These are phyloP conservation scores for Cladophialophora exuberans DNA, from an alignment of 2,329 filamentous ascomycete genomes.

Conservation along the genomic window DNA sequence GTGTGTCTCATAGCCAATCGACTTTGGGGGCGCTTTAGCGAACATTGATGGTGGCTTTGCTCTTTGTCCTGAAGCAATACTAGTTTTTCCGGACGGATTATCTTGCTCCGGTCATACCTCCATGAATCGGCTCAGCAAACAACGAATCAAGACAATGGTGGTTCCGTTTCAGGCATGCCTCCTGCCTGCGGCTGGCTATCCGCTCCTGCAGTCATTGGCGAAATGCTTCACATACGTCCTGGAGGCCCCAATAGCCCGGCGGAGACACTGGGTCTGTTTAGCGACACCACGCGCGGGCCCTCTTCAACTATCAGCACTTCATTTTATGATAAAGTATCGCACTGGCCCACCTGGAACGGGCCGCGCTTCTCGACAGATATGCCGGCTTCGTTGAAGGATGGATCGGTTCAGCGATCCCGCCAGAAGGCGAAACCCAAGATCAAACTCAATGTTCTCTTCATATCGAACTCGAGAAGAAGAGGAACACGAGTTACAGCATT, in stretches of 20 bases:
- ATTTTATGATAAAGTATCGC: slow-evolving; percentile 1
- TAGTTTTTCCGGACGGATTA: slow-evolving; percentile 5
- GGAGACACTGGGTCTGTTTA: background rate
- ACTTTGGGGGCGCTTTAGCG: background rate
- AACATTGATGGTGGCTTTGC: background rate
- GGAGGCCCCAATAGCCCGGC: background rate
- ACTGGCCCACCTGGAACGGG: background rate
- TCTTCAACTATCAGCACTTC: background rate
- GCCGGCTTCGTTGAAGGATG: background rate
- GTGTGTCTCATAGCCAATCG: slow-evolving; percentile 2
- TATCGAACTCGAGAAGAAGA: slow-evolving; percentile 1
- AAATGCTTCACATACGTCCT: background rate
- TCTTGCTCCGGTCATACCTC: slow-evolving; percentile 2
- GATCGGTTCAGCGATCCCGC: background rate
- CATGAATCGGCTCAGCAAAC: background rate
- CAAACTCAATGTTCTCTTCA: background rate
- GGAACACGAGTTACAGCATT: background rate
- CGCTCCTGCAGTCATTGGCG: background rate
- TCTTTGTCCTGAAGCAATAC: background rate
- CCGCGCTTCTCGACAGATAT: slow-evolving; percentile 3
- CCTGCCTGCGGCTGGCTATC: background rate
- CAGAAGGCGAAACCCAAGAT: background rate
- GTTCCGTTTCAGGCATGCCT: background rate
- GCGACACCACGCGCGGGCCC: background rate
- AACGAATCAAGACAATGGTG: background rate